A percentile compares a stretch with the other conserved stretches of the same genome.
phyloP scores from a whole-genome alignment of 306 rosid species.

The Lathyrus sativus region DNA sequence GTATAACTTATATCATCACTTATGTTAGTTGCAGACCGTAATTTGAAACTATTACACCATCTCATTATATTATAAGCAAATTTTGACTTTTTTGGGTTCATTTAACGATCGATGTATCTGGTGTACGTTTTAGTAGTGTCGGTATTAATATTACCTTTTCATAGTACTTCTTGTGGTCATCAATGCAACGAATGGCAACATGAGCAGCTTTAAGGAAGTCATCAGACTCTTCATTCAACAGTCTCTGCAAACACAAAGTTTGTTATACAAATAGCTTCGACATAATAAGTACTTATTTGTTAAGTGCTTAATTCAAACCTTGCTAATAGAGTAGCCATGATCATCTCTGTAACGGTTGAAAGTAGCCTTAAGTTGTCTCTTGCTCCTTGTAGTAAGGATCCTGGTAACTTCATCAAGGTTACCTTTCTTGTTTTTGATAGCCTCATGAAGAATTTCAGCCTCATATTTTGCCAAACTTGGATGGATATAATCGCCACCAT shows the following conservation, averaged over 20 bases:
- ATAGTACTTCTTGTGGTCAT: constrained; percentile 65
- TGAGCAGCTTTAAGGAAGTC: constrained; percentile 55
- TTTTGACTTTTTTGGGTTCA: too few species aligned
- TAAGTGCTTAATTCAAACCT: constrained; percentile 40
- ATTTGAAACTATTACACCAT: too few species aligned
- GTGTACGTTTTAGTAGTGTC: not conserved
- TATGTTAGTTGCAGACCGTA: too few species aligned
- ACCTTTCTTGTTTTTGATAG: constrained; percentile 50
- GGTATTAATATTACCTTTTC: constrained; percentile 53
- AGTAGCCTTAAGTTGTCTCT: constrained; percentile 35
- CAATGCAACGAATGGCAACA: constrained; percentile 56
- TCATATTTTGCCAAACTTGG: constrained; percentile 50
- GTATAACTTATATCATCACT: too few species aligned
- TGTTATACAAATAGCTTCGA: too few species aligned
- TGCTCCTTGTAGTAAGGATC: constrained; percentile 48
- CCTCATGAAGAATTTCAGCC: constrained; percentile 61
- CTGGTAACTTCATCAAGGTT: constrained; percentile 60
- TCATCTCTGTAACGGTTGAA: constrained; percentile 67
- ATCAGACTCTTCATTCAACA: constrained; percentile 46
- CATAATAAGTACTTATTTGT: too few species aligned
- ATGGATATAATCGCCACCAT: constrained; percentile 49
- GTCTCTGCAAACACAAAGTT: constrained; percentile 36
- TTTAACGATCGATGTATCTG: too few species aligned
- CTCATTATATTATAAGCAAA: too few species aligned
- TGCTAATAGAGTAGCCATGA: constrained; percentile 54